Base-by-base conservation (phyloP, 2,329 filamentous ascomycete species). In the Colletotrichum musicola region DNA sequence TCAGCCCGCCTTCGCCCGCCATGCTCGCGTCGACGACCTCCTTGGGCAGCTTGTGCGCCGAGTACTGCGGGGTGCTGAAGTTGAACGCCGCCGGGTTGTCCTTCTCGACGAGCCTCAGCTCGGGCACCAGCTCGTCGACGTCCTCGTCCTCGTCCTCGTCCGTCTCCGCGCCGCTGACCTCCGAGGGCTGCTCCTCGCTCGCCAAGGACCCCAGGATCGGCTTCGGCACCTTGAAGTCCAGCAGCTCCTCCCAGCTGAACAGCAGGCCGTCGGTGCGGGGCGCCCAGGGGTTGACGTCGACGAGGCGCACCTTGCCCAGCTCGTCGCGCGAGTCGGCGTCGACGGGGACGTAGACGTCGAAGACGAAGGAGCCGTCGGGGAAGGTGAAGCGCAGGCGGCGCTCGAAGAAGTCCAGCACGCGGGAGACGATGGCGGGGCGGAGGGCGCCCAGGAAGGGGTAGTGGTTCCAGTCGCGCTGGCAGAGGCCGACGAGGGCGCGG, bases 281-380 rank as follows among this genome's bases (percentile, higher is more conserved):
- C 1, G 95, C 95, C 93, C 95, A 99, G 0, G 96, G 94, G 75
- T 98, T 98, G 75, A 99, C 92, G 77, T 99, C 96, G 56, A 99
- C 91, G 12, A 99, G 84, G 82, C 94, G 92, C 2, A 97, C 93
- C 55, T 89, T 86, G 56, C 93, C 89, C 63, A 97, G 87, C 1
- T 92, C 84, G 30, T 85, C 85, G 27, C 82, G 78, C 14, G 90
- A 78, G 16, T 79, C 71, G 79, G 75, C 87, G 83, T 74, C 87
- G 71, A 91, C 88, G 1, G 95, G 95, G 1, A 99, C 87, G 76
- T 99, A 98, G 50, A 98, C 91, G 77, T 99, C 96, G 75, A 99
- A 97, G 0, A 90, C 88, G 74, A 97, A 98, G 78, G 89, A 92
- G 3, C 88, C 85, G 71, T 98, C 95, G 0, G 93, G 92, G 74